These are phyloP conservation scores for Neonectria sp. DNA, from an alignment of 2,329 filamentous ascomycete species.

Conservation along the genomic window DNA sequence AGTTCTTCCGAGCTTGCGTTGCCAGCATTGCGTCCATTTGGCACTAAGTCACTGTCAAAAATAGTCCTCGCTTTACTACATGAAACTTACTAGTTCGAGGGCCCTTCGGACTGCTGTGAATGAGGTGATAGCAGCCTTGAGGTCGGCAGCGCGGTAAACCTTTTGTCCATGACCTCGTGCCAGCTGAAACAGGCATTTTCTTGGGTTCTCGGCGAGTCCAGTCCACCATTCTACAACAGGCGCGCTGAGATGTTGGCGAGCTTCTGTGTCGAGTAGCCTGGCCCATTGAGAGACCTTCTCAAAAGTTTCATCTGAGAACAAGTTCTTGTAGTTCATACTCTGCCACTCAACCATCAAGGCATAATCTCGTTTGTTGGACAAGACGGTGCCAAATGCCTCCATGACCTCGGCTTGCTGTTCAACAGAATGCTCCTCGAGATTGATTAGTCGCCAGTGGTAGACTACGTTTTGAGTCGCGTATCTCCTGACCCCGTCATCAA, in stretches of 20 bases:
- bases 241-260: slow-evolving; percentile 22
- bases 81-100: slow-evolving; percentile 31
- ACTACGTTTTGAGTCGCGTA: slow-evolving; percentile 38
- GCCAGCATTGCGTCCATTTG: slow-evolving; percentile 32
- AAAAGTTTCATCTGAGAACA: slow-evolving; percentile 25
- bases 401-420: slow-evolving; percentile 42
- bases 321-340: not conserved
- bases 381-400: slow-evolving; percentile 34
- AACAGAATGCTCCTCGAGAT: slow-evolving; percentile 30
- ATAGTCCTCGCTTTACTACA: not conserved
- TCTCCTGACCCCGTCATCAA: not conserved
- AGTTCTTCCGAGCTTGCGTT: slow-evolving; percentile 37
- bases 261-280: slow-evolving; percentile 24
- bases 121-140: slow-evolving; percentile 10
- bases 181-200: slow-evolving; percentile 36
- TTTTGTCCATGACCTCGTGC: slow-evolving; percentile 35
- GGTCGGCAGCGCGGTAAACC: slow-evolving; percentile 33
- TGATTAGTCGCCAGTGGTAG: slow-evolving; percentile 36
- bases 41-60: slow-evolving; percentile 22
- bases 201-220: slow-evolving; percentile 33
- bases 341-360: slow-evolving; percentile 34
- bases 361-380: slow-evolving; percentile 36
- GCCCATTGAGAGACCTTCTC: slow-evolving; percentile 37
- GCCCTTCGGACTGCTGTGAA: slow-evolving; percentile 33
- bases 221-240: slow-evolving; percentile 40